phyloP scores from a whole-genome alignment of 106 monocot species.

The Narthecium ossifragum region DNA sequence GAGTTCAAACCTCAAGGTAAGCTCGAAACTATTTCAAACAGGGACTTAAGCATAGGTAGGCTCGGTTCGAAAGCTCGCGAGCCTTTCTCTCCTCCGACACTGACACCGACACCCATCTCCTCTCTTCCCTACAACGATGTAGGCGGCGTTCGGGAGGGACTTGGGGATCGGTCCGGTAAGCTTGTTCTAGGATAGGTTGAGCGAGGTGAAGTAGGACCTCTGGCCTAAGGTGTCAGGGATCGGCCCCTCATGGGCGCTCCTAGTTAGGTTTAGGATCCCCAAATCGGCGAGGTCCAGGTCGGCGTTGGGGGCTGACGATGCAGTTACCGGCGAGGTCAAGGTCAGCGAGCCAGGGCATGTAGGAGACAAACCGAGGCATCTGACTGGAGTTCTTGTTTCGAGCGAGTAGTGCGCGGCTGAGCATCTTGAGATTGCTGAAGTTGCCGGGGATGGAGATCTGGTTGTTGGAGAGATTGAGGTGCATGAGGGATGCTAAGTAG shows the following conservation, averaged over 20 bases:
- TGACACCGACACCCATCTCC: too few relatives aligned
- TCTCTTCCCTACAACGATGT: too few relatives aligned
- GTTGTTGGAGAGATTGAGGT: slow-evolving; percentile 8
- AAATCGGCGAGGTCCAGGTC: slow-evolving; percentile 5
- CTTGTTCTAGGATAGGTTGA: slow-evolving; percentile 19
- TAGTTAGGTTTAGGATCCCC: slow-evolving; percentile 20
- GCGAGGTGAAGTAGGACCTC: slow-evolving; percentile 17
- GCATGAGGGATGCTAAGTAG: slow-evolving; percentile 2
- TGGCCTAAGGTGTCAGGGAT: slow-evolving; percentile 19
- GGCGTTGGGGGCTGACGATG: slow-evolving; percentile 10
- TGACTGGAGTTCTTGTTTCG: slow-evolving; percentile 21
- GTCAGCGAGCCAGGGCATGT: slow-evolving; percentile 14
- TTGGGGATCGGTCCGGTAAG: slow-evolving; percentile 48
- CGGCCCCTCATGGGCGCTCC: not conserved
- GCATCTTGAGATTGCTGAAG: not conserved
- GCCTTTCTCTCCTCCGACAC: too few relatives aligned
- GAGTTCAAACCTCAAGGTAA: too few relatives aligned
- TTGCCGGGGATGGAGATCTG: slow-evolving; percentile 4
- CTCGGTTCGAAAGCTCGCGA: too few relatives aligned
- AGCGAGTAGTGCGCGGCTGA: not conserved
- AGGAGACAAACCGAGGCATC: slow-evolving; percentile 16
- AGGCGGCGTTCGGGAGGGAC: slow-evolving; percentile 41
- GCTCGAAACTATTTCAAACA: too few relatives aligned
- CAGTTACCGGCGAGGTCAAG: slow-evolving; percentile 23
- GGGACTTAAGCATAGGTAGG: too few relatives aligned